Conservation (phyloP, 1,284 basidiomycete species). For the Cutaneotrichosporon cutaneum region DNA sequence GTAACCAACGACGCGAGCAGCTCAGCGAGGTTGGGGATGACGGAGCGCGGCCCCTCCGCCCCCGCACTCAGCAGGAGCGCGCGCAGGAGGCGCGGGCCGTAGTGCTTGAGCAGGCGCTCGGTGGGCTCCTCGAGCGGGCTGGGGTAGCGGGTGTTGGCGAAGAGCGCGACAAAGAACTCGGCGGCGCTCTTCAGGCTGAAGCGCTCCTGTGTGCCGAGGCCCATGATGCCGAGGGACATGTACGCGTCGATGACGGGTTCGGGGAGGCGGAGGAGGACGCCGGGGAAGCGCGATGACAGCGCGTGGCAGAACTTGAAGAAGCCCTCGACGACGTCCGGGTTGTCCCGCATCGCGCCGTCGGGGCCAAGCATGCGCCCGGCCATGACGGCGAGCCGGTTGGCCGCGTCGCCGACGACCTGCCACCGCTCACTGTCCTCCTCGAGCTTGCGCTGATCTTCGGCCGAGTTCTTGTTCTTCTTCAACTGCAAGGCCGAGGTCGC, state of each 20-base stretch:
- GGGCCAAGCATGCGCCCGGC: conserved; percentile 61
- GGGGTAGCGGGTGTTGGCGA: conserved; percentile 51
- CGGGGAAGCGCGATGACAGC: conserved; percentile 69
- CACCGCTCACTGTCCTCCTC: conserved; percentile 37
- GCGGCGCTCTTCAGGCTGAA: conserved; percentile 80
- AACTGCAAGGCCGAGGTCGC: conserved; percentile 53
- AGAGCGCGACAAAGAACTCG: conserved; percentile 62
- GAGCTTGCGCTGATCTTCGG: conserved; percentile 29
- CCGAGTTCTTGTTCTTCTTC: conserved; percentile 36
- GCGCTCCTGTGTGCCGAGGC: conserved; percentile 74
- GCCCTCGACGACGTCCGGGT: conserved; percentile 82
- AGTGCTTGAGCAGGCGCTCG: conserved; percentile 60
- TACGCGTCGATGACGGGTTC: conserved; percentile 66
- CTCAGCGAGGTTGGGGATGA: conserved; percentile 78
- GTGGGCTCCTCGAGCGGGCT: conserved; percentile 43
- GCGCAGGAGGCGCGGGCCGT: conserved; percentile 66
- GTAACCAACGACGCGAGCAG: conserved; percentile 66
- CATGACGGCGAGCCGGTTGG: conserved; percentile 64
- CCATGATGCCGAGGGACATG: conserved; percentile 68
- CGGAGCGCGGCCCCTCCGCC: conserved; percentile 73
- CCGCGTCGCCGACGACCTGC: conserved; percentile 52
- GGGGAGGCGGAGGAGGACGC: conserved; percentile 67
- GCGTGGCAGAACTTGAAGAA: conserved; percentile 71
- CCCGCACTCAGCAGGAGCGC: conserved; percentile 74
- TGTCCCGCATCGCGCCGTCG: conserved; percentile 64